Percentiles rank a stretch among this genome's conserved stretches.
phyloP scores from a whole-genome alignment of 768 basidiomycete genomes.

The Hemileccinum impolitum region DNA sequence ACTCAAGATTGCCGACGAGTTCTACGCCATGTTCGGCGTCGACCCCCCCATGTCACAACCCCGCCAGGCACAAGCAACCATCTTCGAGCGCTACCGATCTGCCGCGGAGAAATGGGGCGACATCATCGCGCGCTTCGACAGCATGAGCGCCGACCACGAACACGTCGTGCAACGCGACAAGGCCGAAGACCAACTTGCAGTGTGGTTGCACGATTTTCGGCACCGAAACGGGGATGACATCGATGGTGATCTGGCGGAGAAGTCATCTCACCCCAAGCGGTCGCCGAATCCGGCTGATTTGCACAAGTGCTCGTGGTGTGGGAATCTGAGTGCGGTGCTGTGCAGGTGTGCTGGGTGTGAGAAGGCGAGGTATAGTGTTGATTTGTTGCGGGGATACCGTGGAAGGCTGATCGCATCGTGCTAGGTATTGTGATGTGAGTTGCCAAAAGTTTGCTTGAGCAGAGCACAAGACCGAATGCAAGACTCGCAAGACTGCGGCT shows the following conservation, averaged over 20 bases:
- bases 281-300: slow-evolving; percentile 48
- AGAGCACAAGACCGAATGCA: slow-evolving; percentile 34
- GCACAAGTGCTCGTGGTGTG: slow-evolving; percentile 62
- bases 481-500: neutral
- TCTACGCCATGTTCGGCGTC: slow-evolving; percentile 43
- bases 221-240: slow-evolving; percentile 38
- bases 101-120: slow-evolving; percentile 47
- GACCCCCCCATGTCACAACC: slow-evolving; percentile 49
- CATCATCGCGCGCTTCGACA: slow-evolving; percentile 38
- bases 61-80: slow-evolving; percentile 49
- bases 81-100: slow-evolving; percentile 43
- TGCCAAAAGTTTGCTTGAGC: slow-evolving; percentile 39
- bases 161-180: slow-evolving; percentile 36
- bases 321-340: slow-evolving; percentile 53
- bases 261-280: slow-evolving; percentile 42
- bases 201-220: slow-evolving; percentile 52
- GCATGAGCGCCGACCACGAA: slow-evolving; percentile 28
- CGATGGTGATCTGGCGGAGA: slow-evolving; percentile 29
- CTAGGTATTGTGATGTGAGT: slow-evolving; percentile 43
- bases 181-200: slow-evolving; percentile 53
- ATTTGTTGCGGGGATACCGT: neutral
- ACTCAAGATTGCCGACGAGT: slow-evolving; percentile 52
- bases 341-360: slow-evolving; percentile 46
- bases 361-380: slow-evolving; percentile 32
- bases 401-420: neutral